Conservation (phyloP, 192 early-diverging fungal genomes). For the Entomortierella beljakovae region DNA sequence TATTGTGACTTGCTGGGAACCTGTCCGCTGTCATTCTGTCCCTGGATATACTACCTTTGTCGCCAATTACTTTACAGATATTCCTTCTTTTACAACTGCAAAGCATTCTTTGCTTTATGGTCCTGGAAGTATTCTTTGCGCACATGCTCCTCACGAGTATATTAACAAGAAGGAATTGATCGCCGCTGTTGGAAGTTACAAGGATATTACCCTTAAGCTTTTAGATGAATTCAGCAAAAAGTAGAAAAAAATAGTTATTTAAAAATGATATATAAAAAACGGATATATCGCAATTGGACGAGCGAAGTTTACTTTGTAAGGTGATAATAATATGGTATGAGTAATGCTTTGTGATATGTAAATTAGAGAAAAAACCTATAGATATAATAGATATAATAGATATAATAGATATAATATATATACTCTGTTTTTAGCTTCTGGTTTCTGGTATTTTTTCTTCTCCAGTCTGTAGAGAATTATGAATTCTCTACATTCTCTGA, state of each 20-base stretch:
- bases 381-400: no score
- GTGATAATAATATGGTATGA: neutral
- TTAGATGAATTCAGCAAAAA: conserved; percentile 1
- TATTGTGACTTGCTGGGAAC: conserved; percentile 52
- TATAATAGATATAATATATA: no score
- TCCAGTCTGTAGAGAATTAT: no score
- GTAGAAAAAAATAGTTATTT: no score
- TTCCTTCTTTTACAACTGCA: conserved; percentile 45
- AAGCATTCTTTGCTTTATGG: conserved; percentile 49
- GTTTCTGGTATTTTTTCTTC: no score
- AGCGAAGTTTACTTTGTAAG: no score
- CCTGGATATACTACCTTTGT: conserved; percentile 49
- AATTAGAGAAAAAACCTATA: neutral
- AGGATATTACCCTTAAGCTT: conserved; percentile 52
- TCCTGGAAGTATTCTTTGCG: conserved; percentile 52
- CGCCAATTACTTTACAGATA: conserved; percentile 55
- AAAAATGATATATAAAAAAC: no score
- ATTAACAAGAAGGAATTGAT: conserved; percentile 56
- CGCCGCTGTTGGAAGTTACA: conserved; percentile 50
- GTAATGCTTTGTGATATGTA: neutral
- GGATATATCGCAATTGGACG: no score
- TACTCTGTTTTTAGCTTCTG: no score
- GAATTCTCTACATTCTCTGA: neutral
- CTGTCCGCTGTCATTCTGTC: conserved; percentile 55
- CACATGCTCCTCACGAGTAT: conserved; percentile 53